These are phyloP conservation scores for Lanzia echinophila DNA, from an alignment of 2,329 filamentous ascomycete species.

Conservation along the genomic window DNA sequence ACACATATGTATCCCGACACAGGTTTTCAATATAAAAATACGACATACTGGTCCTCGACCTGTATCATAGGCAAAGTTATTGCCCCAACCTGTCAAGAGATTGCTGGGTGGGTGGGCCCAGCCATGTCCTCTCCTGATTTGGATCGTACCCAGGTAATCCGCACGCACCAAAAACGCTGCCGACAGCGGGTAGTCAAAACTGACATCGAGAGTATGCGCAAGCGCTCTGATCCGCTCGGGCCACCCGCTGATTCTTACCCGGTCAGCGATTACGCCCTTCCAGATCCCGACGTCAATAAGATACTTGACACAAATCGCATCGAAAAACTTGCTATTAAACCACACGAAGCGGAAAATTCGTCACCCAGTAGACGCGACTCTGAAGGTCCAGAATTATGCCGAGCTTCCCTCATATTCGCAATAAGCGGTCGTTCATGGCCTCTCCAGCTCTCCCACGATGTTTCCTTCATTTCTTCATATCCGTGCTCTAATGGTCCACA, in stretches of 20 bases:
- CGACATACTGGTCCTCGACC: conserved; percentile 69
- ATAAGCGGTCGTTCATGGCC: conserved; percentile 59
- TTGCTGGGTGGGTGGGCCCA: conserved; percentile 70
- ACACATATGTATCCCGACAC: conserved; percentile 62
- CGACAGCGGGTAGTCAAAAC: conserved; percentile 49
- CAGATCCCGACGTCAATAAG: conserved; percentile 44
- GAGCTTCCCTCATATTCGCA: conserved; percentile 57
- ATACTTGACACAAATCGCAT: conserved; percentile 61
- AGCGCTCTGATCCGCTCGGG: conserved; percentile 63
- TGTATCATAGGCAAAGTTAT: conserved; percentile 72
- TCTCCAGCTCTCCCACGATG: conserved; percentile 55
- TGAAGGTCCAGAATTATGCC: conserved; percentile 20
- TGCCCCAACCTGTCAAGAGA: conserved; percentile 61
- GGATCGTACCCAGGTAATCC: conserved; percentile 60
- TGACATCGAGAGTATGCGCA: conserved; percentile 59
- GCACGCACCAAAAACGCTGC: conserved; percentile 55
- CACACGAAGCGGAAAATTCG: too few relatives aligned
- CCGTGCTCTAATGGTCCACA: conserved; percentile 59
- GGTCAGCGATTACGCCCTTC: conserved; percentile 59
- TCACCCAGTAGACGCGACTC: background rate
- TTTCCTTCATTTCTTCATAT: conserved; percentile 59
- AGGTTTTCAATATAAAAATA: conserved; percentile 71
- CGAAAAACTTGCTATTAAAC: conserved; percentile 55
- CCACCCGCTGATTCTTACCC: conserved; percentile 52
- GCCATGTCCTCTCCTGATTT: conserved; percentile 62